Percentiles rank a stretch among this genome's conserved stretches.
phyloP scores from a whole-genome alignment of 768 basidiomycete species.

The Rhizopogon sp. region DNA sequence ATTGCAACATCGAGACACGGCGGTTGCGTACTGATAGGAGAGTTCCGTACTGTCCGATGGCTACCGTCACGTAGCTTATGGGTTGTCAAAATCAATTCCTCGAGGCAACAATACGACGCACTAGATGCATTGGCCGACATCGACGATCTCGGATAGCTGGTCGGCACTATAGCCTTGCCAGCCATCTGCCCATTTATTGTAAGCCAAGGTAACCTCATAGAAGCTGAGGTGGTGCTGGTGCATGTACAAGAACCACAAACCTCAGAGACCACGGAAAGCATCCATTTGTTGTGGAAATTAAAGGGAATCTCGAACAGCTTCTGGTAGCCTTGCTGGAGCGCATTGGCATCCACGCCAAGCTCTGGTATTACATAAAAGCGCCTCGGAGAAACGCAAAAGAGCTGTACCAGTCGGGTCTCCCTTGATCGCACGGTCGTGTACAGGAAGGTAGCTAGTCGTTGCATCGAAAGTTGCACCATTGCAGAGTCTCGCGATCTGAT shows the following conservation, averaged over 20 bases:
- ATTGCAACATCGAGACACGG: slow-evolving; percentile 20
- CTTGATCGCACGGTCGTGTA: slow-evolving; percentile 18
- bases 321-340: neutral
- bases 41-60: slow-evolving; percentile 21
- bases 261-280: slow-evolving; percentile 34
- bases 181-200: slow-evolving; percentile 33
- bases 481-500: slow-evolving; percentile 40
- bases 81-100: neutral
- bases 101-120: slow-evolving; percentile 14
- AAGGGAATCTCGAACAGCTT: slow-evolving; percentile 26
- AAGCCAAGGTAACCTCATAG: slow-evolving; percentile 33
- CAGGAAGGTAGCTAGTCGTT: slow-evolving; percentile 1
- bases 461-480: slow-evolving; percentile 43
- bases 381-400: slow-evolving; percentile 36
- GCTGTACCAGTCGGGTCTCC: slow-evolving; percentile 43
- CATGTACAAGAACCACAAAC: slow-evolving; percentile 37
- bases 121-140: slow-evolving; percentile 39
- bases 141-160: slow-evolving; percentile 30
- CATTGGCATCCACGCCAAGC: slow-evolving; percentile 5
- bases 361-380: slow-evolving; percentile 8
- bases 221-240: slow-evolving; percentile 27
- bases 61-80: slow-evolving; percentile 31
- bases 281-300: slow-evolving; percentile 46
- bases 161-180: slow-evolving; percentile 26
- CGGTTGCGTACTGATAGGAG: slow-evolving; percentile 24